Percentiles rank a stretch among this genome's conserved stretches.
Conservation (phyloP, 169 alveolate genomes). For the Cryptosporidium ryanae region DNA sequence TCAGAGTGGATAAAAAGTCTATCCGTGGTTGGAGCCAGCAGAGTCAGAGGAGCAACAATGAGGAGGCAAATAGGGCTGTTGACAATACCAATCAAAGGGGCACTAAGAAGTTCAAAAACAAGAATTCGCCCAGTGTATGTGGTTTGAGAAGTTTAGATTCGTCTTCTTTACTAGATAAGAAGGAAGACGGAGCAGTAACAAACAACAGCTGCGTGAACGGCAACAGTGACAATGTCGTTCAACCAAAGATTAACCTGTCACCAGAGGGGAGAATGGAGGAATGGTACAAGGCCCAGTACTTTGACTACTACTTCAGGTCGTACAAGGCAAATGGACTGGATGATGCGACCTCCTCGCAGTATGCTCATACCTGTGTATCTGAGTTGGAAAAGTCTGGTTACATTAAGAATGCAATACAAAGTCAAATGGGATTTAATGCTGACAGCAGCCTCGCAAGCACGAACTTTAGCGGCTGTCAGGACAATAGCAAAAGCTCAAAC, state of each 20-base stretch:
- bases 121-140: not conserved
- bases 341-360: constrained; percentile 56
- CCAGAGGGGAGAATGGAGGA: constrained; percentile 47
- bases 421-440: not conserved
- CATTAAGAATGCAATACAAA: constrained; percentile 14
- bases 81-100: too few relatives aligned
- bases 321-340: constrained; percentile 65
- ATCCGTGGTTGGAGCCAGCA: constrained; percentile 54
- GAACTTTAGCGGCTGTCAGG: too few relatives aligned
- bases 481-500: not conserved
- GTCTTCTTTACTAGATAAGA: too few relatives aligned
- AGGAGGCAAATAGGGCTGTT: too few relatives aligned
- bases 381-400: constrained; percentile 64
- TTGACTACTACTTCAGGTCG: constrained; percentile 48
- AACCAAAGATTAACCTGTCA: not conserved
- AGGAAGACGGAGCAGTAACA: not conserved
- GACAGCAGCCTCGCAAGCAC: not conserved
- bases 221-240: not conserved
- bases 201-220: not conserved
- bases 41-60: not conserved
- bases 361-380: constrained; percentile 60
- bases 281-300: constrained; percentile 69
- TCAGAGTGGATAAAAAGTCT: constrained; percentile 31
- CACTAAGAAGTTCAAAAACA: not conserved
- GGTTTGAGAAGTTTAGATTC: too few relatives aligned